phyloP scores from a whole-genome alignment of 2,329 filamentous ascomycete genomes.

The Ophiostoma himal-ulmi region DNA sequence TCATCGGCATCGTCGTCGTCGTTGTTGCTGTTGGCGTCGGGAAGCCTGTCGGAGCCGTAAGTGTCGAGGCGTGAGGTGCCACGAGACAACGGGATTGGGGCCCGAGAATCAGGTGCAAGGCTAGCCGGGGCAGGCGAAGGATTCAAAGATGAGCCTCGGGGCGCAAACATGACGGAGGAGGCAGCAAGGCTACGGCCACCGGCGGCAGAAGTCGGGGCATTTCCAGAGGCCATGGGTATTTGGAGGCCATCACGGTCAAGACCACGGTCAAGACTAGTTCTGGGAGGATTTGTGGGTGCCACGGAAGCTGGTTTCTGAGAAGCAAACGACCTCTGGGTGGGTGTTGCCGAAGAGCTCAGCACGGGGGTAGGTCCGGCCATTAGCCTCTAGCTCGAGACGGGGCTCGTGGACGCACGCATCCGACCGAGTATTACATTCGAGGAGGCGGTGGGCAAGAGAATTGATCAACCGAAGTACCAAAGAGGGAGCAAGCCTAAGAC shows the following conservation, averaged over 20 bases:
- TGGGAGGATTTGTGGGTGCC: constrained; percentile 34
- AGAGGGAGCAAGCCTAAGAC: not conserved
- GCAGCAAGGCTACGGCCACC: constrained; percentile 43
- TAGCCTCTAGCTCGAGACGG: constrained; percentile 32
- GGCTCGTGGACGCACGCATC: constrained; percentile 30
- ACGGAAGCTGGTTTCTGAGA: constrained; percentile 38
- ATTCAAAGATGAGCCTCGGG: constrained; percentile 63
- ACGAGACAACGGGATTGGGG: constrained; percentile 60
- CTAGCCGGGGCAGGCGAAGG: constrained; percentile 70
- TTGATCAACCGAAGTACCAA: not conserved
- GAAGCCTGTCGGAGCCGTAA: constrained; percentile 51
- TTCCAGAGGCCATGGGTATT: constrained; percentile 37
- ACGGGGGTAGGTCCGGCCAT: constrained; percentile 40
- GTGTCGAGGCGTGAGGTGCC: constrained; percentile 53
- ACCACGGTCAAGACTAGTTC: constrained; percentile 50
- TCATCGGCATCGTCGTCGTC: constrained; percentile 23
- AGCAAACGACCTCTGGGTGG: constrained; percentile 48
- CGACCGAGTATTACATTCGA: constrained; percentile 25
- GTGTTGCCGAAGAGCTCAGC: constrained; percentile 49
- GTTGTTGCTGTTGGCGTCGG: constrained; percentile 51
- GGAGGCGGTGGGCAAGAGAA: not conserved
- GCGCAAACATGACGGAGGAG: constrained; percentile 56
- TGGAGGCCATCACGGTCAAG: constrained; percentile 52
- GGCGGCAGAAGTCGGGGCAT: constrained; percentile 32
- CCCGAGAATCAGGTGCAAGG: constrained; percentile 83